Percentiles rank a stretch among this genome's conserved stretches.
These are phyloP conservation scores for Ampelomyces quisqualis DNA, from an alignment of 2,329 filamentous ascomycete genomes.

Conservation along the genomic window DNA sequence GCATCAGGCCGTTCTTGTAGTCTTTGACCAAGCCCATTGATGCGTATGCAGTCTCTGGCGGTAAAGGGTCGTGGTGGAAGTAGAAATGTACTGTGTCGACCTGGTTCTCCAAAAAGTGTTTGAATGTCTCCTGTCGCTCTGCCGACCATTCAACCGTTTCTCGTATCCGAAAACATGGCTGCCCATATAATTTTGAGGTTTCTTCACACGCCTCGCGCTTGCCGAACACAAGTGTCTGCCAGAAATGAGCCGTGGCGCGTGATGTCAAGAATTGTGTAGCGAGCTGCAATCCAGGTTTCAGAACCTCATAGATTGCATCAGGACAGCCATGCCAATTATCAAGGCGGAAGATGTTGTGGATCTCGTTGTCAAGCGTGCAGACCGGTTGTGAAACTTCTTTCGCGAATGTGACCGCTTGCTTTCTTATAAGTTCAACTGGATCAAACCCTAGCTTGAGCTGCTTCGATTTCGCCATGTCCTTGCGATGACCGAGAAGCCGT, in stretches of 20 bases:
- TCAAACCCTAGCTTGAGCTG: conserved; percentile 42
- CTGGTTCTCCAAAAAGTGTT: conserved; percentile 34
- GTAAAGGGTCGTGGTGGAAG: conserved; percentile 41
- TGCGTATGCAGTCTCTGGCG: conserved; percentile 40
- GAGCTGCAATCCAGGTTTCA: conserved; percentile 43
- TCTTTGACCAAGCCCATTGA: conserved; percentile 43
- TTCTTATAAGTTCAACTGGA: conserved; percentile 43
- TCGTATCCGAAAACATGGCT: conserved; percentile 39
- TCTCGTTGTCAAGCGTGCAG: conserved; percentile 39
- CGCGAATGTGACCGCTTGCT: conserved; percentile 41
- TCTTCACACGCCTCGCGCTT: conserved; percentile 33
- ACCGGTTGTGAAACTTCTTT: conserved; percentile 16
- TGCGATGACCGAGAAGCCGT: conserved; percentile 40
- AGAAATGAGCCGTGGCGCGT: conserved; percentile 41
- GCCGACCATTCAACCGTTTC: conserved; percentile 39
- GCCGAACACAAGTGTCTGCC: conserved; percentile 44
- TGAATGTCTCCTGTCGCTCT: conserved; percentile 34
- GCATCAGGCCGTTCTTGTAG: conserved; percentile 41
- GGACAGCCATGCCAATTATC: conserved; percentile 45
- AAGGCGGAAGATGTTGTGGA: conserved; percentile 41
- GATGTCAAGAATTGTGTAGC: conserved; percentile 38
- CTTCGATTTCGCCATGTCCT: conserved; percentile 35
- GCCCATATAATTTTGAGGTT: conserved; percentile 36
- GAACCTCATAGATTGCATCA: conserved; percentile 40
- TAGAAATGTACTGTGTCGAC: conserved; percentile 43